phyloP scores from a whole-genome alignment of 2,329 filamentous ascomycete species.

The Stagonosporopsis chrysanthemi region DNA sequence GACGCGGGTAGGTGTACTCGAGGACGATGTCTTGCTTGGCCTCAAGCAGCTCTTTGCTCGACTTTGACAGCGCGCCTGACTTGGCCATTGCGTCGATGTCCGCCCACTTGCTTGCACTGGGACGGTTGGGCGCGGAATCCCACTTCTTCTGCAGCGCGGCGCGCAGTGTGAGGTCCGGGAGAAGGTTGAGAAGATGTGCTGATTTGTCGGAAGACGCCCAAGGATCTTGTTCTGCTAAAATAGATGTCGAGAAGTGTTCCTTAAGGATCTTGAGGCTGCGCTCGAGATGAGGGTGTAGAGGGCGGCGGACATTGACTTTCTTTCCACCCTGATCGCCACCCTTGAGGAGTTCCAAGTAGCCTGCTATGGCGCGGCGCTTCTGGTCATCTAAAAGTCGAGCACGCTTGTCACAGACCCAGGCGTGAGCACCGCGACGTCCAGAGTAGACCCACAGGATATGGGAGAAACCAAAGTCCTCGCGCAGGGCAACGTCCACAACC shows the following conservation, averaged over 20 bases:
- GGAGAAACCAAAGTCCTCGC: constrained; percentile 95
- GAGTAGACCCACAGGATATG: constrained; percentile 99
- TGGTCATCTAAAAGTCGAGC: constrained; percentile 86
- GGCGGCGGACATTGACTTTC: constrained; percentile 82
- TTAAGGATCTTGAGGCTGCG: constrained; percentile 87
- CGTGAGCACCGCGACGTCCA: constrained; percentile 93
- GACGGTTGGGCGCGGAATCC: constrained; percentile 80
- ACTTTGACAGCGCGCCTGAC: constrained; percentile 75
- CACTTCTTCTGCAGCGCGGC: constrained; percentile 88
- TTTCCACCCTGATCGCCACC: constrained; percentile 87
- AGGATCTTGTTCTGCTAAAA: constrained; percentile 85
- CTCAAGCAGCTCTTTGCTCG: constrained; percentile 76
- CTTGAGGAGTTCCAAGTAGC: constrained; percentile 88
- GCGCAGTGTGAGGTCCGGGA: constrained; percentile 80
- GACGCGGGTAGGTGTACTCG: constrained; percentile 96
- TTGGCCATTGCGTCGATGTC: constrained; percentile 90
- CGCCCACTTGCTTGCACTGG: constrained; percentile 85
- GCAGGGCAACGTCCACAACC: constrained; percentile 83
- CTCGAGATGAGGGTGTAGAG: constrained; percentile 86
- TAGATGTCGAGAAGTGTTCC: constrained; percentile 81
- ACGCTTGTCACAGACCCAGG: constrained; percentile 94
- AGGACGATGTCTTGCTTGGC: constrained; percentile 96
- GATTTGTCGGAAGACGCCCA: constrained; percentile 74
- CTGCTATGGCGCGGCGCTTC: constrained; percentile 82
- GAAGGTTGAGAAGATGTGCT: constrained; percentile 79